Conservation (phyloP, 2,329 filamentous ascomycete species). For the Hymenoscyphus fraxineus region DNA sequence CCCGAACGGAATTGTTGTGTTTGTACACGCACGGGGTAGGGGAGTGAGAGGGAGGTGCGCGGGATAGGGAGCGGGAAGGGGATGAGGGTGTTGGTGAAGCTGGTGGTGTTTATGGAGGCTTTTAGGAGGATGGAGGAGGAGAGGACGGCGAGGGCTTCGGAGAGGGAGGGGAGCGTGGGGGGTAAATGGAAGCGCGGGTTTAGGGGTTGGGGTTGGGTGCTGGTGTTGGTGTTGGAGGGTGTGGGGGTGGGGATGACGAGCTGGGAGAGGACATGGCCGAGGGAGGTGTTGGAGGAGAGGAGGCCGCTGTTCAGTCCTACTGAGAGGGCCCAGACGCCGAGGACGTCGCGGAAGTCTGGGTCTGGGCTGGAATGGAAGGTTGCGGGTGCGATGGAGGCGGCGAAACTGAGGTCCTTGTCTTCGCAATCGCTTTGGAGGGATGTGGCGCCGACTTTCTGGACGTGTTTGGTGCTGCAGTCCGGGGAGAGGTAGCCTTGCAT, state of each 20-base stretch:
- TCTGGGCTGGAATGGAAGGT: slow-evolving; percentile 6
- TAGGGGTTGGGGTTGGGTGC: too few relatives aligned
- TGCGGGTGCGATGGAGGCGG: slow-evolving; percentile 1
- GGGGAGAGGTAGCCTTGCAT: slow-evolving; percentile 11
- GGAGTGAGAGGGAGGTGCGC: neutral
- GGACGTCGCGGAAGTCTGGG: slow-evolving; percentile 11
- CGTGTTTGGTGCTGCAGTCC: slow-evolving; percentile 11
- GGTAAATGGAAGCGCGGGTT: neutral
- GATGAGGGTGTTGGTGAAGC: neutral
- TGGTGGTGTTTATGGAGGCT: slow-evolving; percentile 11
- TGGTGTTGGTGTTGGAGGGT: neutral
- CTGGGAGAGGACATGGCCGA: slow-evolving; percentile 11
- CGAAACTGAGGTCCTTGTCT: neutral
- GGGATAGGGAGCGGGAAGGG: neutral
- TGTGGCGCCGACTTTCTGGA: slow-evolving; percentile 9
- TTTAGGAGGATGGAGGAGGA: slow-evolving; percentile 14
- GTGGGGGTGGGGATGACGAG: neutral
- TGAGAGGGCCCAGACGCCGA: slow-evolving; percentile 11
- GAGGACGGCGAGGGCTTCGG: slow-evolving; percentile 11
- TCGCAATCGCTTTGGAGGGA: slow-evolving; percentile 5
- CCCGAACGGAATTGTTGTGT: slow-evolving; percentile 13
- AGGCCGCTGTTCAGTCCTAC: slow-evolving; percentile 9
- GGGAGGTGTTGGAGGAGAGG: slow-evolving; percentile 5
- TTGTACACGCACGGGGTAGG: slow-evolving; percentile 1
- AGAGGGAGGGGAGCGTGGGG: slow-evolving; percentile 9